Percentiles rank a stretch among this genome's conserved stretches.
Conservation (phyloP, 495 filamentous ascomycete species). For the Trichoderma parareesei region DNA sequence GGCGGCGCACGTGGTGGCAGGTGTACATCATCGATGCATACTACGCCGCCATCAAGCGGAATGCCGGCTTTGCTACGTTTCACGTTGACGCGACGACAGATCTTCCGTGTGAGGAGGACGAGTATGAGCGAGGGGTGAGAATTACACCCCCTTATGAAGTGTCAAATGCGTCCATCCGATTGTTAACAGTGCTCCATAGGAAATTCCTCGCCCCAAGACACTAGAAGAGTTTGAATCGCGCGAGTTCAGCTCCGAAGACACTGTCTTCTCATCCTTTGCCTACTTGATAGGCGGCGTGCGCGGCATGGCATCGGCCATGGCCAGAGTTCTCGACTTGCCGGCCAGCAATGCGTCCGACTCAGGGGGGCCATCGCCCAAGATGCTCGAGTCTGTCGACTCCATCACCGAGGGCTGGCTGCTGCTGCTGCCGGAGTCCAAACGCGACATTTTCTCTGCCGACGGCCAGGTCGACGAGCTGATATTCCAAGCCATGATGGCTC, state of each 20-base stretch:
- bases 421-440: conserved; percentile 51
- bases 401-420: conserved; percentile 54
- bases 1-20: conserved; percentile 67
- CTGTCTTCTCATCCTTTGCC: conserved; percentile 50
- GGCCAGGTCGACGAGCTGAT: conserved; percentile 56
- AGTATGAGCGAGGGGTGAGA: conserved; percentile 44
- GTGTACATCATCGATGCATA: conserved; percentile 54
- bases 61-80: conserved; percentile 29
- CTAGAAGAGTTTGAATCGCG: conserved; percentile 49
- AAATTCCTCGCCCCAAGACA: conserved; percentile 43
- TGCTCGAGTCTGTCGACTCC: conserved; percentile 42
- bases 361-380: neutral
- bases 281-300: conserved; percentile 55
- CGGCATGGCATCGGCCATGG: conserved; percentile 48
- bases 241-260: conserved; percentile 40
- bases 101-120: conserved; percentile 52
- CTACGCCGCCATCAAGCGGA: conserved; percentile 26
- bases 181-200: conserved; percentile 22
- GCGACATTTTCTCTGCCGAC: conserved; percentile 46
- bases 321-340: neutral
- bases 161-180: neutral
- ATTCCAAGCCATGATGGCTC: conserved; percentile 62
- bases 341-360: neutral
- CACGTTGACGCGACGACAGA: conserved; percentile 37
- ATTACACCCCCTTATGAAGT: neutral